A percentile compares a stretch with the other conserved stretches of the same genome.
phyloP scores from a whole-genome alignment of 106 monocot species.

The Acanthochlamys bracteata region DNA sequence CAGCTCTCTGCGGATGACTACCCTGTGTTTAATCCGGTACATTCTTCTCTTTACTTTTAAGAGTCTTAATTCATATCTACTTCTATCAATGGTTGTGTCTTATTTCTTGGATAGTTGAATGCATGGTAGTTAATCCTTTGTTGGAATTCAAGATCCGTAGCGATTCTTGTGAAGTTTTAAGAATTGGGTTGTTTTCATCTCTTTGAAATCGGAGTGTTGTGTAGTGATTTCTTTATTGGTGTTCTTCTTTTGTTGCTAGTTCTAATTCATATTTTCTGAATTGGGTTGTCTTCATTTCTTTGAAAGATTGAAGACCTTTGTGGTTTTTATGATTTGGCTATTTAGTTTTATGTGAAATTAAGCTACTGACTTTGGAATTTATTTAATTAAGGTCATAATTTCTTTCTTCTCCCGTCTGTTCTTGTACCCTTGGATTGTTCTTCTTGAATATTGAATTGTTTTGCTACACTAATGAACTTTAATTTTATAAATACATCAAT shows the following conservation, averaged over 20 bases:
- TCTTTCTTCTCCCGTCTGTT: no score
- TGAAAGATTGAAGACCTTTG: no score
- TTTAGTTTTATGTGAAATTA: no score
- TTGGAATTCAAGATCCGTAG: not conserved
- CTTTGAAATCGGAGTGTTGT: not conserved
- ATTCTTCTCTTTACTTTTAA: not conserved
- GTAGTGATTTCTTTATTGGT: not conserved
- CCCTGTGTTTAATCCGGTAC: constrained; percentile 91
- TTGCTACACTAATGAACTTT: no score
- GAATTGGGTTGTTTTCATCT: not conserved
- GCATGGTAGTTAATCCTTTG: not conserved
- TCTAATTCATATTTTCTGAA: no score
- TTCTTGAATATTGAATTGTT: no score
- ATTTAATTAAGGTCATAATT: no score
- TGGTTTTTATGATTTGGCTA: no score
- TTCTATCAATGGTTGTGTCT: not conserved
- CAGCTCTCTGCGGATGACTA: constrained; percentile 60
- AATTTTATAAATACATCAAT: no score
- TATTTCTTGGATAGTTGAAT: not conserved
- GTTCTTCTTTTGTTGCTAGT: not conserved
- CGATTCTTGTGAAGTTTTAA: not conserved
- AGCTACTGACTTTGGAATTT: no score
- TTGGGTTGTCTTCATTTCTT: no score
- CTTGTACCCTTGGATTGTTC: no score
- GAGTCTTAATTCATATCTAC: not conserved